Percentiles rank a stretch among this genome's conserved stretches.
Conservation (phyloP, 345 rosid genomes). For the Leavenworthia alabamica region DNA sequence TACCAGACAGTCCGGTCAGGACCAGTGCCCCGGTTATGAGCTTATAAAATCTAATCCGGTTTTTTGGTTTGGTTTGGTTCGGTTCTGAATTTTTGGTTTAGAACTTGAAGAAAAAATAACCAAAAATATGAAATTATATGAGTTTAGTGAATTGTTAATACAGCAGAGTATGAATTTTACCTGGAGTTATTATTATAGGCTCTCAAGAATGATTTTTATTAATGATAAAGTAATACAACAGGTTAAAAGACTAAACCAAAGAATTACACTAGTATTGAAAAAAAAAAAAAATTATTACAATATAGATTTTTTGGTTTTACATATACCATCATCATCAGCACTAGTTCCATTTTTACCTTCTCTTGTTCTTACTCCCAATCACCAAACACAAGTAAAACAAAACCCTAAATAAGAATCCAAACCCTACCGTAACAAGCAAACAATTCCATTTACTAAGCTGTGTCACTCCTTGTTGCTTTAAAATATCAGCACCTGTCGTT, state of each 20-base stretch:
- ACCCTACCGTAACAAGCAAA: slow-evolving; percentile 68
- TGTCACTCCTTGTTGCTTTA: slow-evolving; percentile 55
- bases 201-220: not conserved
- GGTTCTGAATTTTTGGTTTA: not conserved
- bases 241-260: slow-evolving; percentile 1
- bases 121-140: not conserved
- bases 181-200: not conserved
- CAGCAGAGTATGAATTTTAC: not conserved
- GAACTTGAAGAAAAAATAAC: not conserved
- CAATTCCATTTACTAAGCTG: slow-evolving; percentile 69
- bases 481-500: slow-evolving; percentile 53
- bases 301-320: not conserved
- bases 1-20: not conserved
- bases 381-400: slow-evolving; percentile 66
- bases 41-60: not conserved
- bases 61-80: not conserved
- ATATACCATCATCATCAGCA: not conserved
- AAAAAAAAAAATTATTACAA: not conserved
- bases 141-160: not conserved
- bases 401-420: slow-evolving; percentile 73
- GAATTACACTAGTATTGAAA: not conserved
- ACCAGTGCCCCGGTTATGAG: not conserved
- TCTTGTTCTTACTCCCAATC: slow-evolving; percentile 82
- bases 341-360: slow-evolving; percentile 36
- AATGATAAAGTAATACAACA: not conserved